A percentile compares a stretch with the other conserved stretches of the same genome.
Evolutionary conservation across 495 filamentous ascomycete genomes (phyloP).

Genomic region (Lasiosphaeris hirsuta): DNA sequence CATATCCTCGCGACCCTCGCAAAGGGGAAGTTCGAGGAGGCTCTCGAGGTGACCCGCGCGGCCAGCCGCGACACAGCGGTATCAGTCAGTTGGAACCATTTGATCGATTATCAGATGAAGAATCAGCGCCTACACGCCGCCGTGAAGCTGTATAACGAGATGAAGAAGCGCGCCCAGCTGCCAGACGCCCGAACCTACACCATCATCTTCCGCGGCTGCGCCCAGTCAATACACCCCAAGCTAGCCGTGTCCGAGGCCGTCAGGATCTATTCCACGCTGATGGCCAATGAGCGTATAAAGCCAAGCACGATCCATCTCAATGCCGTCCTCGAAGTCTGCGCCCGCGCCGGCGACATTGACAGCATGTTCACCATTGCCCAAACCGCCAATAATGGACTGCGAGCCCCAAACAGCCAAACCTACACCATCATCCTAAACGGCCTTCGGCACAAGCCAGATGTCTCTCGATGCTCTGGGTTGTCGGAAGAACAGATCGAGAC

Average conservation of each 20-base stretch:
- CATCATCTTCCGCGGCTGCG: slow-evolving; percentile 73
- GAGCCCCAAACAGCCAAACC: slow-evolving; percentile 63
- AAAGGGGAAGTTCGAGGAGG: slow-evolving; percentile 56
- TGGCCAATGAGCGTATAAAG: slow-evolving; percentile 52
- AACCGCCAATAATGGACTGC: slow-evolving; percentile 57
- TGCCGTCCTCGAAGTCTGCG: slow-evolving; percentile 77
- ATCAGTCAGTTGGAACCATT: slow-evolving; percentile 80
- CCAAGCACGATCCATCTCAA: slow-evolving; percentile 80
- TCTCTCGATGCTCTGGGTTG: slow-evolving; percentile 6
- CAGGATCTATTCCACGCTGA: slow-evolving; percentile 70
- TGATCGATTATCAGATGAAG: slow-evolving; percentile 69
- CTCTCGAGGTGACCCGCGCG: slow-evolving; percentile 59
- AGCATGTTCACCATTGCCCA: slow-evolving; percentile 68
- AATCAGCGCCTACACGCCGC: slow-evolving; percentile 56
- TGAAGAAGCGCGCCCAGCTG: slow-evolving; percentile 83
- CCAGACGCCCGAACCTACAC: slow-evolving; percentile 79
- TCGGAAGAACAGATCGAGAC: slow-evolving; percentile 30
- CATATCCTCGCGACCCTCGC: slow-evolving; percentile 56
- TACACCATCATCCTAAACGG: slow-evolving; percentile 80
- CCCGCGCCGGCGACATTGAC: slow-evolving; percentile 65
- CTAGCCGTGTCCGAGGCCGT: slow-evolving; percentile 59
- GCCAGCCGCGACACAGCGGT: slow-evolving; percentile 60
- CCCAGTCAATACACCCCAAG: slow-evolving; percentile 47
- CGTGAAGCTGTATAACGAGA: slow-evolving; percentile 85
- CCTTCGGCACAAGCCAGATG: slow-evolving; percentile 42